phyloP scores from a whole-genome alignment of 495 filamentous ascomycete species.

The Aspergillus coremiiformis region DNA sequence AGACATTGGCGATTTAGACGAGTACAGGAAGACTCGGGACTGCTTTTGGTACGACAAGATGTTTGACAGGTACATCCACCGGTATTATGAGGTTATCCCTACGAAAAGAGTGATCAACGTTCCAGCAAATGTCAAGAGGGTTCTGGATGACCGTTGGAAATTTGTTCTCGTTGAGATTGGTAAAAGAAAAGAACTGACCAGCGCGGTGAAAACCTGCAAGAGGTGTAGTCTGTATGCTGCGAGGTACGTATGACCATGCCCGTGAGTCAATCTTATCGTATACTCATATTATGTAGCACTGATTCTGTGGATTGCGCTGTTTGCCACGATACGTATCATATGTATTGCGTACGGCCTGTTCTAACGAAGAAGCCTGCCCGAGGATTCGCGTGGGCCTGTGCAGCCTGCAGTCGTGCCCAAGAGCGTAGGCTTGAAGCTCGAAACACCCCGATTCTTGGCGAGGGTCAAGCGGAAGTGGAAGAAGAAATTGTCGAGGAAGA shows the following conservation, averaged over 20 bases:
- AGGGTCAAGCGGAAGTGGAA: slow-evolving; percentile 54
- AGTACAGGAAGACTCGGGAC: slow-evolving; percentile 75
- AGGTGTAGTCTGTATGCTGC: slow-evolving; percentile 84
- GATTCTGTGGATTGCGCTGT: slow-evolving; percentile 97
- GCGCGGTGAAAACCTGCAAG: slow-evolving; percentile 94
- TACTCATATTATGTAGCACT: slow-evolving; percentile 43
- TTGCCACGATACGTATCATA: slow-evolving; percentile 92
- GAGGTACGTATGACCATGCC: slow-evolving; percentile 47
- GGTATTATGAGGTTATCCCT: slow-evolving; percentile 93
- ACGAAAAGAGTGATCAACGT: slow-evolving; percentile 93
- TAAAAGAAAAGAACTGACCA: slow-evolving; percentile 88
- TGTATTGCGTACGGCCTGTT: slow-evolving; percentile 92
- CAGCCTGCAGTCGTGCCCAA: slow-evolving; percentile 86
- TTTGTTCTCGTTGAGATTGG: slow-evolving; percentile 88
- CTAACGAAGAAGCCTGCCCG: slow-evolving; percentile 93
- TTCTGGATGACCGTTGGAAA: slow-evolving; percentile 91
- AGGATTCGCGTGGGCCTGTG: slow-evolving; percentile 97
- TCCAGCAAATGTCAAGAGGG: slow-evolving; percentile 84
- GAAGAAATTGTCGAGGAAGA: slow-evolving; percentile 77
- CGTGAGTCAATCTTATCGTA: background rate
- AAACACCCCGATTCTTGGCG: slow-evolving; percentile 62
- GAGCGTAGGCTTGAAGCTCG: slow-evolving; percentile 88
- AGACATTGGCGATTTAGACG: slow-evolving; percentile 75
- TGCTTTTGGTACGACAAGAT: slow-evolving; percentile 96
- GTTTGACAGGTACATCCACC: slow-evolving; percentile 96